Evolutionary conservation across 1,139 yeast species (phyloP).

Genomic region (Sugiyamaella xylanicola): DNA sequence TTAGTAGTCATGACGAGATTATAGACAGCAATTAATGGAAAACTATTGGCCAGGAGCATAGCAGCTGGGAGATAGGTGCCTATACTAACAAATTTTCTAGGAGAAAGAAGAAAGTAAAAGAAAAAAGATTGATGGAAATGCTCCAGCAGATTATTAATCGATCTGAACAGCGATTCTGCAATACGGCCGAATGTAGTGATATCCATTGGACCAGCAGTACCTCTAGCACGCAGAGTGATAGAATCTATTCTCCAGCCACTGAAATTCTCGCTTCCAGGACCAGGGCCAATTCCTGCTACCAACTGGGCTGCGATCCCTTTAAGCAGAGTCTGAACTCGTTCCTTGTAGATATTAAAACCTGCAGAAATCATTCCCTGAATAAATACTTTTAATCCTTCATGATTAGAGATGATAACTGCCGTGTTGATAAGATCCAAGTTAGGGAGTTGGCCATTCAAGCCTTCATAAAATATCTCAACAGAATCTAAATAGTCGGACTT

Average conservation of each 20-base stretch:
- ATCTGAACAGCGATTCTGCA: constrained; percentile 81
- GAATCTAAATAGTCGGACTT: constrained; percentile 66
- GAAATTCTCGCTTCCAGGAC: constrained; percentile 81
- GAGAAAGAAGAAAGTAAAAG: constrained; percentile 81
- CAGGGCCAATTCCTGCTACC: constrained; percentile 63
- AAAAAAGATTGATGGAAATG: constrained; percentile 97
- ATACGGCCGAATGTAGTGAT: constrained; percentile 91
- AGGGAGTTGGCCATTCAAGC: constrained; percentile 93
- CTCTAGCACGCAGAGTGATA: constrained; percentile 71
- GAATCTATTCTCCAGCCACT: constrained; percentile 98
- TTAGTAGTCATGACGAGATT: constrained; percentile 40
- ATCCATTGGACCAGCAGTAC: constrained; percentile 62
- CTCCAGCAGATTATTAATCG: constrained; percentile 89
- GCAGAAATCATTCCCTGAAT: constrained; percentile 54
- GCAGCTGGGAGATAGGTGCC: constrained; percentile 94
- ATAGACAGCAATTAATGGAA: constrained; percentile 70
- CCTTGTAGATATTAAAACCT: constrained; percentile 42
- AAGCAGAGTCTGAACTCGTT: constrained; percentile 62
- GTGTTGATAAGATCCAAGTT: constrained; percentile 87
- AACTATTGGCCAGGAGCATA: constrained; percentile 67
- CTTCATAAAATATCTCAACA: constrained; percentile 78
- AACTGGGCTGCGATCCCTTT: constrained; percentile 70
- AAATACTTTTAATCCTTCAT: constrained; percentile 71
- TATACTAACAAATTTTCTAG: constrained; percentile 81
- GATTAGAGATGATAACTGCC: constrained; percentile 68